Evolutionary conservation across 148 eudicot species (phyloP), one percentile per base, ranked within the genome.

Genomic region (Rheum nobile): DNA sequence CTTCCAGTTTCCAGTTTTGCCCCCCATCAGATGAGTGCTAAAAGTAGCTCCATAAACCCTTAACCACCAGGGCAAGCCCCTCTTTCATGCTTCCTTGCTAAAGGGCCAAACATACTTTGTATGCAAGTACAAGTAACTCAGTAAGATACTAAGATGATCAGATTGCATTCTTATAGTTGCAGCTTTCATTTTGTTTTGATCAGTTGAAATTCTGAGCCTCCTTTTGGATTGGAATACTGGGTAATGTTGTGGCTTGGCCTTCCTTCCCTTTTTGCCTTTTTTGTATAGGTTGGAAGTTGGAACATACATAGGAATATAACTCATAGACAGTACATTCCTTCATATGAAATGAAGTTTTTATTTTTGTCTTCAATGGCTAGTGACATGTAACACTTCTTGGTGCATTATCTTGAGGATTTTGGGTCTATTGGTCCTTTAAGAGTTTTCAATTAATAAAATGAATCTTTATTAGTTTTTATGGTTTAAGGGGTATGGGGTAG

Each of bases 1-100:
- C 77, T 75, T 72, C 87, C 96, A 22, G 50, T 70, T 72, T 76
- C 91, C 47, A 81, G 87, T 80, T 85, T 80, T 71, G 79, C 72
- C 7, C 78, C 85, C 37, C 86, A 79, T 70, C 90, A 81, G 74
- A 86, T 86, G 61, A 85, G 94, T 85, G 81, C 91, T 61, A 86
- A 89, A 75, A 86, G 88, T 75, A 85, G 89, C 80, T 89, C 89
- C 1, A 65, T 78, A 73, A 76, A 73, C 84, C 83, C 85, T 47
- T 88, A 83, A 86, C 28, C 14, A 11, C 38, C 5, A 8, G 43
- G 43, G 6, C 43, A 5, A 35, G 43, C 6, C 43, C 43, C 37
- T 68, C 43, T 68, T 34, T 2, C 46, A 68, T 37, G 43, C 6
- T 68, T 21, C 72, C 35, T 28, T 59, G 67, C 35, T 28, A 26